These are phyloP conservation scores for Hypoxylon subgilvum DNA, from an alignment of 495 filamentous ascomycete species.

Conservation along the genomic window DNA sequence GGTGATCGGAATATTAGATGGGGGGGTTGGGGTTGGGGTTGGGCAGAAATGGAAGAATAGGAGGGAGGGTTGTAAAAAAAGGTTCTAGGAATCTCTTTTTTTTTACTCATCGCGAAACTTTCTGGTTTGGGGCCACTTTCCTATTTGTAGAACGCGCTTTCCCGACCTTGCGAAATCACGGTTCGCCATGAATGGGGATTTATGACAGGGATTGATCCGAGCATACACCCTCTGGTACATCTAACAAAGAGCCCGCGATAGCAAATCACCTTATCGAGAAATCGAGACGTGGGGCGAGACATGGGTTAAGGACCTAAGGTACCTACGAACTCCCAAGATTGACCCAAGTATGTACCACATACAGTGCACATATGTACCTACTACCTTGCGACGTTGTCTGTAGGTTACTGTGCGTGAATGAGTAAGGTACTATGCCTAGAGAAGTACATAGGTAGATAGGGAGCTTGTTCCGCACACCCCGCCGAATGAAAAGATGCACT, in stretches of 20 bases:
- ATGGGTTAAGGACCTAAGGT: conserved; percentile 32
- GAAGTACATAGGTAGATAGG: too few species aligned
- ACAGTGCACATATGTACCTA: conserved; percentile 11
- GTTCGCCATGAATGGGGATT: conserved; percentile 36
- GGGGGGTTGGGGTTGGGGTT: conserved; percentile 39
- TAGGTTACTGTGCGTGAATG: too few species aligned
- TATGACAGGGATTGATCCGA: conserved; percentile 22
- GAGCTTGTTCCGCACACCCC: too few species aligned
- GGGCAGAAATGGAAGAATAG: conserved; percentile 47
- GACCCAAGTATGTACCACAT: conserved; percentile 19
- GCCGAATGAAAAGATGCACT: not conserved
- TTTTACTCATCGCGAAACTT: conserved; percentile 43
- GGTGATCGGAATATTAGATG: conserved; percentile 42
- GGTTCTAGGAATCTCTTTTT: conserved; percentile 44
- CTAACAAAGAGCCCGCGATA: conserved; percentile 16
- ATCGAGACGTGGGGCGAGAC: conserved; percentile 30
- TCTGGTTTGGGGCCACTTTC: conserved; percentile 48
- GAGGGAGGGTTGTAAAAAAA: conserved; percentile 47
- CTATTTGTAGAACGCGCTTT: conserved; percentile 53
- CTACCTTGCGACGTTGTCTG: too few species aligned
- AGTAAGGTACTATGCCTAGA: too few species aligned
- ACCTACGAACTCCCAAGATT: conserved; percentile 23
- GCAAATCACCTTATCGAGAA: conserved; percentile 33
- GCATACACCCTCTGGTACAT: conserved; percentile 16
- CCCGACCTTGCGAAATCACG: conserved; percentile 39